Percentiles rank a stretch among this genome's conserved stretches.
phyloP scores from a whole-genome alignment of 169 alveolate genomes.

The Cyclospora cayetanensis region DNA sequence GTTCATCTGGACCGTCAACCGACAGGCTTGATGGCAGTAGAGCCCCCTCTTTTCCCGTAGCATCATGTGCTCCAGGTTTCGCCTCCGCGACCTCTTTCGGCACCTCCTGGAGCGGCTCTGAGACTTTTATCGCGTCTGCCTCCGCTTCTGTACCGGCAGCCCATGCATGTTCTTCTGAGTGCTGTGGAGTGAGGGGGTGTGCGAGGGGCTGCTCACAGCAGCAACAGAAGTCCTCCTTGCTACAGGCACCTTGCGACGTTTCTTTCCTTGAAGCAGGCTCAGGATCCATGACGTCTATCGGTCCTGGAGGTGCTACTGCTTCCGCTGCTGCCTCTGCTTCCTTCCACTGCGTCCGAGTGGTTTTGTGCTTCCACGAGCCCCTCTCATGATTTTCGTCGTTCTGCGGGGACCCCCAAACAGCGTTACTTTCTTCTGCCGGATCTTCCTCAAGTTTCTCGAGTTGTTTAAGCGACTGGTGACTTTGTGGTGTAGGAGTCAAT shows the following conservation, averaged over 20 bases:
- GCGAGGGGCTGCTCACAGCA: not conserved
- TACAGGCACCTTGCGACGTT: not conserved
- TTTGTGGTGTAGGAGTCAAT: not conserved
- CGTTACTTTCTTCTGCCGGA: not conserved
- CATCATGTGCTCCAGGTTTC: not conserved
- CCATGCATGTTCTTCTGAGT: not conserved
- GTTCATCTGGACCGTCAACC: too few relatives aligned
- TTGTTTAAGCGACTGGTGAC: not conserved
- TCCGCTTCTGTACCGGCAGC: not conserved
- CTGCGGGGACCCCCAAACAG: not conserved
- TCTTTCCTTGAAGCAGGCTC: conserved; percentile 11
- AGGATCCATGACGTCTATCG: not conserved
- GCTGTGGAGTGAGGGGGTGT: not conserved
- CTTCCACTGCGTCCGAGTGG: not conserved
- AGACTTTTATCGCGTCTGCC: not conserved
- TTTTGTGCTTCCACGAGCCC: not conserved
- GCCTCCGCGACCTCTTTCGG: not conserved
- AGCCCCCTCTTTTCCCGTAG: not conserved
- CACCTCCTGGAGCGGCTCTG: not conserved
- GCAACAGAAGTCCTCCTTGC: not conserved
- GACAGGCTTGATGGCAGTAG: too few relatives aligned
- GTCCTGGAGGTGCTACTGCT: conserved; percentile 11
- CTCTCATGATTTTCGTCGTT: not conserved
- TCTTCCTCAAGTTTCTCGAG: not conserved
- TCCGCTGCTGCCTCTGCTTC: conserved; percentile 26